phyloP scores from a whole-genome alignment of 2,329 filamentous ascomycete genomes.

The Aspergillus arachidicola region DNA sequence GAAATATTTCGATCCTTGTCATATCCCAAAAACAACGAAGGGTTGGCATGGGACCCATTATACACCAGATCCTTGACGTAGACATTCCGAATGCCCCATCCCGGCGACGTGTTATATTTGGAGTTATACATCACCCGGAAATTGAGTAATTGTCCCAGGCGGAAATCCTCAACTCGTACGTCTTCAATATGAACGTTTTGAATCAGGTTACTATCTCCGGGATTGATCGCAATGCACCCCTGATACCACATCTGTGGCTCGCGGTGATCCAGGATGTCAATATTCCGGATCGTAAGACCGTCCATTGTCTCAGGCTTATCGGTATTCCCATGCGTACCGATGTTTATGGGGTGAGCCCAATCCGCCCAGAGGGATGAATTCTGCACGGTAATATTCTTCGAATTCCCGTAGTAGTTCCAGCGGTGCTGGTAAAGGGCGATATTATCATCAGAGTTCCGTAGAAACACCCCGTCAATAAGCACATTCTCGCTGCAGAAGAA shows the following conservation, averaged over 20 bases:
- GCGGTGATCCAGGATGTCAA: slow-evolving; percentile 42
- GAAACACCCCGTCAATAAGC: slow-evolving; percentile 35
- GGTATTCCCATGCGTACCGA: slow-evolving; percentile 42
- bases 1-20: neutral
- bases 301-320: slow-evolving; percentile 35
- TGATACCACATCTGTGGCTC: slow-evolving; percentile 41
- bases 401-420: slow-evolving; percentile 20
- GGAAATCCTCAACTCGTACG: slow-evolving; percentile 33
- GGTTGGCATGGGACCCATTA: slow-evolving; percentile 15
- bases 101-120: slow-evolving; percentile 39
- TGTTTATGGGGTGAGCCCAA: slow-evolving; percentile 39
- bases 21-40: slow-evolving; percentile 21
- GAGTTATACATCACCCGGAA: slow-evolving; percentile 39
- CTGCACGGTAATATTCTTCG: slow-evolving; percentile 35
- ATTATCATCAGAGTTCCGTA: slow-evolving; percentile 42
- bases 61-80: slow-evolving; percentile 27
- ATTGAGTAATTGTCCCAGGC: slow-evolving; percentile 35
- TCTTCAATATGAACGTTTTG: slow-evolving; percentile 13
- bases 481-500: slow-evolving; percentile 17
- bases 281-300: slow-evolving; percentile 33
- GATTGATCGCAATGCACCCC: slow-evolving; percentile 39
- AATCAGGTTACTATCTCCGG: slow-evolving; percentile 37
- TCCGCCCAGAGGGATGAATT: slow-evolving; percentile 36
- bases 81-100: slow-evolving; percentile 34
- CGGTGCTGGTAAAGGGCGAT: slow-evolving; percentile 26